A percentile compares a stretch with the other conserved stretches of the same genome.
These are phyloP conservation scores for Leccinum variicolor DNA, from an alignment of 768 basidiomycete genomes.

Conservation along the genomic window DNA sequence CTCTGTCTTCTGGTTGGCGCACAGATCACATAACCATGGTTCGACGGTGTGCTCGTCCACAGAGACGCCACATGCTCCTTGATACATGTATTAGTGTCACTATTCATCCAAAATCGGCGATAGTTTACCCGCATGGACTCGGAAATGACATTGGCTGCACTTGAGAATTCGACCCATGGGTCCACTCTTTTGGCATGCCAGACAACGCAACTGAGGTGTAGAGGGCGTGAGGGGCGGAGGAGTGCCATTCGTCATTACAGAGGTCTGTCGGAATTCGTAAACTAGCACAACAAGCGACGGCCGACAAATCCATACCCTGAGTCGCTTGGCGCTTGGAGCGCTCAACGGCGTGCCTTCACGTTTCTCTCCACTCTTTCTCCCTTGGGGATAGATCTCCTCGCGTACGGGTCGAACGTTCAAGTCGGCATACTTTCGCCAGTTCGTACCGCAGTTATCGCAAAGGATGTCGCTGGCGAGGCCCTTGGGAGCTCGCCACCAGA, in stretches of 20 bases:
- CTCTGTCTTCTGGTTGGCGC: conserved; percentile 75
- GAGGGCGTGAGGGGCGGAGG: conserved; percentile 57
- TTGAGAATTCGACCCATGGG: conserved; percentile 75
- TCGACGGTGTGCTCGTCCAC: conserved; percentile 63
- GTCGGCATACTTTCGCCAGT: conserved; percentile 93
- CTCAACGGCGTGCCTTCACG: conserved; percentile 59
- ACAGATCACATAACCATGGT: conserved; percentile 84
- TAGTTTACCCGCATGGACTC: conserved; percentile 68
- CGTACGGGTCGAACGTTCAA: conserved; percentile 70
- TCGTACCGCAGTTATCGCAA: conserved; percentile 82
- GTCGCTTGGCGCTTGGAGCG: conserved; percentile 55
- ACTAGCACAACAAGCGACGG: not conserved
- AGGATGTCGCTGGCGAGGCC: conserved; percentile 74
- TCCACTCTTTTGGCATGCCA: conserved; percentile 72
- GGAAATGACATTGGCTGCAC: conserved; percentile 77
- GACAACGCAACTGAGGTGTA: conserved; percentile 66
- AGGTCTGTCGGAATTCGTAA: conserved; percentile 16
- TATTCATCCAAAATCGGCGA: not conserved
- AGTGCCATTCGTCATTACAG: conserved; percentile 47
- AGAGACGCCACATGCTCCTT: conserved; percentile 67
- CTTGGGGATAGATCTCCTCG: conserved; percentile 55
- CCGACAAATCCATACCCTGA: conserved; percentile 44
- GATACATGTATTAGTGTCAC: conserved; percentile 5
- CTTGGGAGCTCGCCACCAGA: conserved; percentile 93
- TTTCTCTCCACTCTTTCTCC: conserved; percentile 46